These are phyloP conservation scores for Suillus lakei DNA, from an alignment of 768 basidiomycete genomes.

Conservation along the genomic window DNA sequence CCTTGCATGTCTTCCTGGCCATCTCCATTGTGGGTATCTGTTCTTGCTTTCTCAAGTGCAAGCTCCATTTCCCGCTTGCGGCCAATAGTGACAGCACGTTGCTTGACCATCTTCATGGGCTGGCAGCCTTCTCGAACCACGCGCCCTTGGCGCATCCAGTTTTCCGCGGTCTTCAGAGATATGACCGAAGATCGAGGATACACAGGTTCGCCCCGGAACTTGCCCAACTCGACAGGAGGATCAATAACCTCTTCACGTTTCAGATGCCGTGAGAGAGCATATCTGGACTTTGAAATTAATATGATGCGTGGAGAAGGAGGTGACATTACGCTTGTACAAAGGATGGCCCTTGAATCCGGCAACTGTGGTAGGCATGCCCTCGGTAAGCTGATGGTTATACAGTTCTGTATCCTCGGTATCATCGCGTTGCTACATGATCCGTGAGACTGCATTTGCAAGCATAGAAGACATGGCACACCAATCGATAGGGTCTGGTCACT, in stretches of 20 bases:
- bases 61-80: slow-evolving; percentile 75
- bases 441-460: slow-evolving; percentile 13
- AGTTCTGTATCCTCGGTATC: slow-evolving; percentile 93
- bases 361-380: slow-evolving; percentile 92
- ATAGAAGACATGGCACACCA: slow-evolving; percentile 56
- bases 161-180: slow-evolving; percentile 89
- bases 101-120: slow-evolving; percentile 89
- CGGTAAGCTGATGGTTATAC: slow-evolving; percentile 71
- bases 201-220: slow-evolving; percentile 92
- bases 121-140: slow-evolving; percentile 73
- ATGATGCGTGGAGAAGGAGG: slow-evolving; percentile 2
- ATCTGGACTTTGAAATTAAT: slow-evolving; percentile 48
- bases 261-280: slow-evolving; percentile 85
- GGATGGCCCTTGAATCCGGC: slow-evolving; percentile 97
- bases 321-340: slow-evolving; percentile 53
- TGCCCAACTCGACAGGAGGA: slow-evolving; percentile 82
- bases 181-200: slow-evolving; percentile 86
- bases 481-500: slow-evolving; percentile 76
- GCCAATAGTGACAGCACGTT: slow-evolving; percentile 80
- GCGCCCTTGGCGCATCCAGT: slow-evolving; percentile 91
- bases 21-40: slow-evolving; percentile 40
- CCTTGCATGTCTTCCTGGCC: slow-evolving; percentile 80
- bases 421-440: slow-evolving; percentile 75
- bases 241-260: slow-evolving; percentile 86
- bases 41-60: slow-evolving; percentile 46